phyloP scores from a whole-genome alignment of 1,284 basidiomycete genomes.

The Papiliotrema fonsecae region DNA sequence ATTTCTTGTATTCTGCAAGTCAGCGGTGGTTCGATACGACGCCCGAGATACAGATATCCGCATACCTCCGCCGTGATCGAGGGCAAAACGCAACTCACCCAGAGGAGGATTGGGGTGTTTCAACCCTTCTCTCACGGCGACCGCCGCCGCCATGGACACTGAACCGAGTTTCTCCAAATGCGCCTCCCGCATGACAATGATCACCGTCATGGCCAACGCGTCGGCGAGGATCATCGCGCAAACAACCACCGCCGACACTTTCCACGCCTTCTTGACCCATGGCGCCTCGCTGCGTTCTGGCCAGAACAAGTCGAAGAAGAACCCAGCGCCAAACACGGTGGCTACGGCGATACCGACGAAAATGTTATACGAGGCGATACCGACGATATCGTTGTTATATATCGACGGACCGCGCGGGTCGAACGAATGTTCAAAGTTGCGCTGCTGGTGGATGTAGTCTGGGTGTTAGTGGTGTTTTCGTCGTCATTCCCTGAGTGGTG shows the following conservation, averaged over 20 bases:
- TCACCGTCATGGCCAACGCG: constrained; percentile 1
- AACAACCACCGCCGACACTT: not conserved
- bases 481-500: no score
- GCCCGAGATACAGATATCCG: no score
- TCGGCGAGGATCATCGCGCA: constrained; percentile 2
- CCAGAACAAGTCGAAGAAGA: constrained; percentile 6
- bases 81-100: not conserved
- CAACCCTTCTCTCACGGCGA: not conserved
- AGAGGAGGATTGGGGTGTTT: not conserved
- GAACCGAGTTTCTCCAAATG: not conserved
- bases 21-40: not conserved
- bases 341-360: constrained; percentile 6
- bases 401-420: constrained; percentile 1
- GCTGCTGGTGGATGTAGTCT: constrained; percentile 3
- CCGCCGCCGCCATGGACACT: not conserved
- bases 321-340: constrained; percentile 3
- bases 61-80: no score
- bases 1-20: not conserved
- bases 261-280: constrained; percentile 4
- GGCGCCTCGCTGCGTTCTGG: not conserved
- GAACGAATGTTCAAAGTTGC: constrained; percentile 1
- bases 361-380: constrained; percentile 5
- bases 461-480: not conserved
- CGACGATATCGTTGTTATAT: constrained; percentile 3
- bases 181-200: not conserved